Percentiles rank a stretch among this genome's conserved stretches.
Conservation (phyloP, 805 yeast species). For the Candida koratica region DNA sequence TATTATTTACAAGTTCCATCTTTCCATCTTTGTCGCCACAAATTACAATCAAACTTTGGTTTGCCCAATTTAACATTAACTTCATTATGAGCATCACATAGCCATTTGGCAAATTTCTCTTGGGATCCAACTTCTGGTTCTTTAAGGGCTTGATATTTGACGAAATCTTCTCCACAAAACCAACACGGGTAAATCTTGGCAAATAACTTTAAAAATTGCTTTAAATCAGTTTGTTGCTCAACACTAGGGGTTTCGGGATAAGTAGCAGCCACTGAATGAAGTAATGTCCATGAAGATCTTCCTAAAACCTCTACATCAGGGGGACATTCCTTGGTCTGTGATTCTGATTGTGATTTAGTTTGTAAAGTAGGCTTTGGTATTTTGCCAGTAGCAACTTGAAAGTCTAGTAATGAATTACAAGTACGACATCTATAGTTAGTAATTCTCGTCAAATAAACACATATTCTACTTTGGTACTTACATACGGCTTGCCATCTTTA, state of each 20-base stretch:
- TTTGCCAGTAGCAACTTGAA: constrained; percentile 52
- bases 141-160: constrained; percentile 48
- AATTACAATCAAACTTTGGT: constrained; percentile 76
- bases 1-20: constrained; percentile 58
- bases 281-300: constrained; percentile 83
- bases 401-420: constrained; percentile 79
- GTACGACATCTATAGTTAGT: constrained; percentile 63
- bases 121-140: constrained; percentile 61
- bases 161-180: constrained; percentile 87
- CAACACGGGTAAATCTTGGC: constrained; percentile 88
- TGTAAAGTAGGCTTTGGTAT: constrained; percentile 5
- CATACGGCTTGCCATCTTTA: constrained; percentile 91
- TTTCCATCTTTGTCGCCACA: constrained; percentile 93
- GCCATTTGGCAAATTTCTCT: constrained; percentile 83
- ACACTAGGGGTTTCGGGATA: constrained; percentile 70
- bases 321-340: constrained; percentile 55
- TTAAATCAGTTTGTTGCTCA: constrained; percentile 67
- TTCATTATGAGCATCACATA: constrained; percentile 91
- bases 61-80: constrained; percentile 88
- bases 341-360: constrained; percentile 11
- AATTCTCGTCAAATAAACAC: background rate
- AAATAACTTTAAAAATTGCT: constrained; percentile 63
- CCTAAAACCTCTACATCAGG: constrained; percentile 85
- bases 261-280: constrained; percentile 85
- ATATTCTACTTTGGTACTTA: constrained; percentile 18